Percentiles rank a stretch among this genome's conserved stretches.
Conservation (phyloP, 306 rosid genomes). For the Macrotyloma uniflorum region DNA sequence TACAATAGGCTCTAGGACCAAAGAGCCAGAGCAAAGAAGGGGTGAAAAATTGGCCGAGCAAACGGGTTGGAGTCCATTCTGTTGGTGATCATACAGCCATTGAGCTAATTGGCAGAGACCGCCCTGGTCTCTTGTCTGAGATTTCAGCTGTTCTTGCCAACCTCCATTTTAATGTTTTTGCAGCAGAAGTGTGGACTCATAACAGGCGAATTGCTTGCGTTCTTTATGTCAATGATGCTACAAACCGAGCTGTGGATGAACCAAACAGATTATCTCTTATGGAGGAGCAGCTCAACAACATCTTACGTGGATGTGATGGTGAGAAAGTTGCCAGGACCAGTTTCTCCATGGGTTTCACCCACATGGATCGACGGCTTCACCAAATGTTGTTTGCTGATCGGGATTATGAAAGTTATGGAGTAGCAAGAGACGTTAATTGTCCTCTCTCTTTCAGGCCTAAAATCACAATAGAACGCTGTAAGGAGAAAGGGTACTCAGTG, state of each 20-base stretch:
- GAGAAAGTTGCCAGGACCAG: slow-evolving; percentile 66
- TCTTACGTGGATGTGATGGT: slow-evolving; percentile 66
- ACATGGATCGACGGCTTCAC: slow-evolving; percentile 77
- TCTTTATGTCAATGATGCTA: slow-evolving; percentile 63
- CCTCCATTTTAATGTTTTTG: slow-evolving; percentile 65
- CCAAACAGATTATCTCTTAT: slow-evolving; percentile 59
- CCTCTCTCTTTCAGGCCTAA: slow-evolving; percentile 62
- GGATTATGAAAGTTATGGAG: slow-evolving; percentile 70
- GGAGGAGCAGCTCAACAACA: slow-evolving; percentile 84
- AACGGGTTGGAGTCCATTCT: slow-evolving; percentile 70
- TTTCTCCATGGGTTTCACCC: slow-evolving; percentile 75
- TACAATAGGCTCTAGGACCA: slow-evolving; percentile 85
- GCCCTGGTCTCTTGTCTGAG: slow-evolving; percentile 84
- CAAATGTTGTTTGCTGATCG: slow-evolving; percentile 82
- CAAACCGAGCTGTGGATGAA: slow-evolving; percentile 48
- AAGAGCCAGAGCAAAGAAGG: slow-evolving; percentile 62
- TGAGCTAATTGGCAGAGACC: slow-evolving; percentile 81
- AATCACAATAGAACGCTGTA: slow-evolving; percentile 70
- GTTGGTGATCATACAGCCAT: slow-evolving; percentile 67
- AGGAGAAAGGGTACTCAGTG: slow-evolving; percentile 76
- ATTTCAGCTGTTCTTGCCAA: slow-evolving; percentile 79
- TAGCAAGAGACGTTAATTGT: slow-evolving; percentile 47
- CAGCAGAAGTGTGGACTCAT: slow-evolving; percentile 90
- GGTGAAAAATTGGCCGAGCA: slow-evolving; percentile 59
- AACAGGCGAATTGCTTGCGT: slow-evolving; percentile 72